Conservation (phyloP, 1,284 basidiomycete genomes). For the Cryptococcus sp. region DNA sequence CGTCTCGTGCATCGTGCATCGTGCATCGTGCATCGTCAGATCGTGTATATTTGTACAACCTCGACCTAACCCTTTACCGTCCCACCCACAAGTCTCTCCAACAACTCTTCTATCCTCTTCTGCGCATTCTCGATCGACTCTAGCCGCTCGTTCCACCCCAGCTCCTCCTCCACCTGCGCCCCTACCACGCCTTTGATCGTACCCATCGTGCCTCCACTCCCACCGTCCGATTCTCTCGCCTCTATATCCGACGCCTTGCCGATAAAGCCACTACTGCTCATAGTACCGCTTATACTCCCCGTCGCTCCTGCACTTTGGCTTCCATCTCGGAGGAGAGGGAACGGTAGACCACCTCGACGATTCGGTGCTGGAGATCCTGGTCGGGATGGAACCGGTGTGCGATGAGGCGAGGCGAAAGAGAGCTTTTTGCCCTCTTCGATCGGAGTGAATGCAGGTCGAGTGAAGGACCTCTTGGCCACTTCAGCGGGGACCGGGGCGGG, state of each 20-base stretch:
- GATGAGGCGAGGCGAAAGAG: background rate
- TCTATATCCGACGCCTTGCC: slow-evolving; percentile 25
- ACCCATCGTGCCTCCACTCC: no score
- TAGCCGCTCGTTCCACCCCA: slow-evolving; percentile 18
- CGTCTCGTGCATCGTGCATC: no score
- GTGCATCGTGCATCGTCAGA: no score
- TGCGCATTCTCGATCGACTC: slow-evolving; percentile 38
- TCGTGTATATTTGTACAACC: no score
- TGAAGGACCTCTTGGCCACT: background rate
- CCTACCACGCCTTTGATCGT: no score
- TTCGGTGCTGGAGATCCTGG: background rate
- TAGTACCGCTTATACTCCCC: background rate
- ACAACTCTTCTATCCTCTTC: slow-evolving; percentile 38
- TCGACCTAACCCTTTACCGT: background rate
- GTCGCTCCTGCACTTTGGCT: background rate
- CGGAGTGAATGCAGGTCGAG: background rate
- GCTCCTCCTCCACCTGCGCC: slow-evolving; percentile 15
- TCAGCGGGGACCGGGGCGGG: background rate
- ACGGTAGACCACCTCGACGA: background rate
- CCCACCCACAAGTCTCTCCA: slow-evolving; percentile 9
- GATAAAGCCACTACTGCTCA: background rate
- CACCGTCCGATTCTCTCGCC: slow-evolving; percentile 7
- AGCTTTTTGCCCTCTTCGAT: slow-evolving; percentile 2
- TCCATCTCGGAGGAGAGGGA: background rate
- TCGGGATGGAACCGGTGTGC: slow-evolving; percentile 1